Evolutionary conservation across 306 rosid genomes (phyloP).

Genomic region (Arachis stenosperma): DNA sequence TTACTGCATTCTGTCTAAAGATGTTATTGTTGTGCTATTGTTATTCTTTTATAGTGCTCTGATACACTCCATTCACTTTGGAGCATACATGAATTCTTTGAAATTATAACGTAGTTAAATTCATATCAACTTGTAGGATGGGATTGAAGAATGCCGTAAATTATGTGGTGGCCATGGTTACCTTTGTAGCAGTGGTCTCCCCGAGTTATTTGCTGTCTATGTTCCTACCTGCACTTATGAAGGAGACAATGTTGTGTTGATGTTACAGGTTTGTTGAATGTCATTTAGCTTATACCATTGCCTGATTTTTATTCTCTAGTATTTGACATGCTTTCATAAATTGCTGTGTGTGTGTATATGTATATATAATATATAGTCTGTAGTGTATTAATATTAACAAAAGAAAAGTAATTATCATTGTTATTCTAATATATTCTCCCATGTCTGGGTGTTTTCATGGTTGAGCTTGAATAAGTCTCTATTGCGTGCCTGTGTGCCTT

Average conservation of each 20-base stretch:
- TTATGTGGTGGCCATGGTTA: conserved; percentile 98
- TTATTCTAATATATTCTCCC: conserved; percentile 7
- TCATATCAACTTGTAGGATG: conserved; percentile 65
- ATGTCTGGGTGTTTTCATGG: conserved; percentile 20
- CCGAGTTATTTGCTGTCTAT: conserved; percentile 96
- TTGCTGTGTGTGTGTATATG: not conserved
- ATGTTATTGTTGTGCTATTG: conserved; percentile 24
- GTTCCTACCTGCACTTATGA: conserved; percentile 97
- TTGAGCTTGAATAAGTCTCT: conserved; percentile 28
- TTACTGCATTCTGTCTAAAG: conserved; percentile 2
- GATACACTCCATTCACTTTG: conserved; percentile 20
- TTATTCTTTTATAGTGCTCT: conserved; percentile 13
- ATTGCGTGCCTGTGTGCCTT: conserved; percentile 4
- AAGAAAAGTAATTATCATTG: conserved; percentile 14
- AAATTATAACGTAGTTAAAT: conserved; percentile 19
- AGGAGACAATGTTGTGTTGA: conserved; percentile 92
- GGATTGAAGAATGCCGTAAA: conserved; percentile 93
- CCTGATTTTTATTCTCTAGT: conserved; percentile 25
- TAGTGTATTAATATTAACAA: not conserved
- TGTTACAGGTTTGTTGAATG: conserved; percentile 71
- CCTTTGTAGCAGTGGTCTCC: conserved; percentile 95
- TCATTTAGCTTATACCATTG: conserved; percentile 23
- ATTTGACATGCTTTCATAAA: conserved; percentile 19
- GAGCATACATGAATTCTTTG: conserved; percentile 7
- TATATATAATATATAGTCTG: too few relatives aligned